Evolutionary conservation across 768 basidiomycete genomes (phyloP), one percentile per base, ranked within the genome.

Genomic region (Leccinum rimulosum): DNA sequence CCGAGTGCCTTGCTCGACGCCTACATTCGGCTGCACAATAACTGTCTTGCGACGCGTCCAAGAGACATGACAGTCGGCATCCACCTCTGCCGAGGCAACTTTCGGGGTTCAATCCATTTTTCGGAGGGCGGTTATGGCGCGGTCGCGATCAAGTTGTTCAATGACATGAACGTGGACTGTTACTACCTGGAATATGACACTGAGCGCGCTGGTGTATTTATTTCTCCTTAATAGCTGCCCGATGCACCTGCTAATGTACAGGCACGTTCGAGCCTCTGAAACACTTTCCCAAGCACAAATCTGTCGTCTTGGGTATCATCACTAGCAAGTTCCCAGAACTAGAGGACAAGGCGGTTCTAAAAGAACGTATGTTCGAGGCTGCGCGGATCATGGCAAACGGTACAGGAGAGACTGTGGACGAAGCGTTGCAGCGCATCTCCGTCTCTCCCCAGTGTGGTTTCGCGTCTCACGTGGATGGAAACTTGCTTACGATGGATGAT

Each of bases 1-100:
- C 80, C 84, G n/a, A 83, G 82, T 53, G 80, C 80, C 4, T 77
- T 91, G 48, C 77, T 92, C 22, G 82, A 89, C 57, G 82, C 83
- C 70, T 89, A 75, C 60, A 77, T 79, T 64, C 66, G 72, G 60
- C 65, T 76, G 48, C 79, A 77, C 69, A 75, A 73, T 59, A 70
- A 70, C 40, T 72, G 74, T 59, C 63, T 82, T n/a, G 63, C 71
- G 50, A 68, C 64, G 33, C 74, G 72, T 48, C 77, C 76, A 2
- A 52, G 28, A 6, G 79, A 80, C 63, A 73, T 81, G 74, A 73
- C 59, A 3, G 68, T 74, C 28, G 74, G 79, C 19, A 61, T 81
- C 15, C 80, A 81, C 66, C 70, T 80, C 8, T 81, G 80, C 62
- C 73, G 80, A 17, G 79, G 80, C 15, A 66, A 68, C 59, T 67